phyloP scores from a whole-genome alignment of 805 yeast species.

The Cephaloascus fragrans region DNA sequence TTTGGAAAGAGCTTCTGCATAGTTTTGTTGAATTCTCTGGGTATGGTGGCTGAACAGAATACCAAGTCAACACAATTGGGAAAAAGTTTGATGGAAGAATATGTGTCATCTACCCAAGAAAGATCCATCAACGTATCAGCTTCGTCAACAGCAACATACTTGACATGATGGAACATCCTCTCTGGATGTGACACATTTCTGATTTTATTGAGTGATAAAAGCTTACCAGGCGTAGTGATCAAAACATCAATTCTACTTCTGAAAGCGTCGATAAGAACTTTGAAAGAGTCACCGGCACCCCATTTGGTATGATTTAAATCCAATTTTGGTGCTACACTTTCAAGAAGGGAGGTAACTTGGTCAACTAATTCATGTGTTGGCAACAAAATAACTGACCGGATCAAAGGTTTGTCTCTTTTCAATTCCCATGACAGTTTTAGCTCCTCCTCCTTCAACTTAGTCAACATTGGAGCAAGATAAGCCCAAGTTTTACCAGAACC shows the following conservation, averaged over 20 bases:
- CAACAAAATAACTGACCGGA: slow-evolving; percentile 67
- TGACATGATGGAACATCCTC: slow-evolving; percentile 32
- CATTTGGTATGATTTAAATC: slow-evolving; percentile 43
- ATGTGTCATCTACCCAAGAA: slow-evolving; percentile 63
- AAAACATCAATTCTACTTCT: slow-evolving; percentile 61
- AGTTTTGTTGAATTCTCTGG: slow-evolving; percentile 61
- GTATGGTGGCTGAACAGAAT: slow-evolving; percentile 86
- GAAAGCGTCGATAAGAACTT: slow-evolving; percentile 36
- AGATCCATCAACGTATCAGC: slow-evolving; percentile 89
- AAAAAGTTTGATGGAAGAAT: slow-evolving; percentile 41
- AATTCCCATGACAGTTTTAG: slow-evolving; percentile 23
- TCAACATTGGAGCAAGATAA: slow-evolving; percentile 67
- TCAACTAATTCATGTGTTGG: slow-evolving; percentile 87
- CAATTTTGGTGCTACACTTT: slow-evolving; percentile 21
- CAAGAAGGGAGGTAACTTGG: slow-evolving; percentile 53
- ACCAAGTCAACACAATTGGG: slow-evolving; percentile 50
- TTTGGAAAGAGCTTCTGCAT: slow-evolving; percentile 54
- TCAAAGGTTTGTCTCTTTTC: slow-evolving; percentile 26
- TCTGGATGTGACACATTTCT: slow-evolving; percentile 19
- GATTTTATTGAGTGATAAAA: slow-evolving; percentile 31
- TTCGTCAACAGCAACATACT: slow-evolving; percentile 74
- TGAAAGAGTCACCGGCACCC: slow-evolving; percentile 51
- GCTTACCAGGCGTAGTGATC: slow-evolving; percentile 78
- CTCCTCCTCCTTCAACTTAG: slow-evolving; percentile 55
- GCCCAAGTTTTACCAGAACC: slow-evolving; percentile 97